phyloP scores from a whole-genome alignment of 192 early-diverging fungal genomes.

The Oehlia diaphana region DNA sequence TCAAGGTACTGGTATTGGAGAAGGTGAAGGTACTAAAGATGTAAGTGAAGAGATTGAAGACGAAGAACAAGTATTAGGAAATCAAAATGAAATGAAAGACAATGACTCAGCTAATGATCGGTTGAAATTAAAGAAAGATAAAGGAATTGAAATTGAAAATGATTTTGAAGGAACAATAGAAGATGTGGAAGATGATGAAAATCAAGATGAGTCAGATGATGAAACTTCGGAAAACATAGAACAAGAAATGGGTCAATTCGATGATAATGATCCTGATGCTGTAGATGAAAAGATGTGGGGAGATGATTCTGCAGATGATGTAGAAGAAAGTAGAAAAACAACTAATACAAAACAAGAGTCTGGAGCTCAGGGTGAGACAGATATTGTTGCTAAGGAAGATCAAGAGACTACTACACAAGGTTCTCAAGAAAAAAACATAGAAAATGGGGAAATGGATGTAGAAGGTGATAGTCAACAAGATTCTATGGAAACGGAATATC shows the following conservation, averaged over 20 bases:
- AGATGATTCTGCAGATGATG: constrained; percentile 66
- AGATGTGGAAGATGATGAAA: constrained; percentile 75
- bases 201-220: constrained; percentile 66
- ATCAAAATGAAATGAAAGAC: constrained; percentile 70
- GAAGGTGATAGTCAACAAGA: constrained; percentile 54
- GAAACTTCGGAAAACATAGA: constrained; percentile 71
- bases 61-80: constrained; percentile 92
- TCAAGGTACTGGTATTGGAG: constrained; percentile 85
- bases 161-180: constrained; percentile 93
- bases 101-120: constrained; percentile 51
- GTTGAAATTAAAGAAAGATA: constrained; percentile 67
- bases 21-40: constrained; percentile 92
- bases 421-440: constrained; percentile 33
- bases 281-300: constrained; percentile 99
- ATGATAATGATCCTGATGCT: constrained; percentile 80
- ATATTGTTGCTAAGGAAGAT: constrained; percentile 64
- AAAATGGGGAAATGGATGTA: constrained; percentile 36
- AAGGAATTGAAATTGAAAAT: constrained; percentile 94
- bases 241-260: constrained; percentile 91
- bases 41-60: constrained; percentile 98
- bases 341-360: constrained; percentile 58
- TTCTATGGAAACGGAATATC: constrained; percentile 36
- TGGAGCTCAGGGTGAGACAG: constrained; percentile 52
- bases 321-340: constrained; percentile 69
- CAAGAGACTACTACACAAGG: constrained; percentile 46